These are phyloP conservation scores for Salix dunnii DNA, from an alignment of 345 rosid genomes.

Conservation along the genomic window DNA sequence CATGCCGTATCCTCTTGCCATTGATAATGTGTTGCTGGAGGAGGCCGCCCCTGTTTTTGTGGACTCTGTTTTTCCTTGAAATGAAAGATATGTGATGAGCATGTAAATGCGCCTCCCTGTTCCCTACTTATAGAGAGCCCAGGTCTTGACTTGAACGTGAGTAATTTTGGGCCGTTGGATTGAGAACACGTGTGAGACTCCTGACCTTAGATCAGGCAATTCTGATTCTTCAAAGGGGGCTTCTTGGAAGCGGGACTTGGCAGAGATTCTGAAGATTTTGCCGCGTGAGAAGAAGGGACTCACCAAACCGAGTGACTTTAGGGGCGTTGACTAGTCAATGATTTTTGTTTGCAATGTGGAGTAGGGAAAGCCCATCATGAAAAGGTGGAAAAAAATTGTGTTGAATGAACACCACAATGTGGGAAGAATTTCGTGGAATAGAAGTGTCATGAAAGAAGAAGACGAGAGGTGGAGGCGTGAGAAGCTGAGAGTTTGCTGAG, in stretches of 20 bases:
- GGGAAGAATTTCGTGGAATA: background rate
- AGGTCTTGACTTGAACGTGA: background rate
- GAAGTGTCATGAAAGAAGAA: background rate
- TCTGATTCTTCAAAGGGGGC: slow-evolving; percentile 4
- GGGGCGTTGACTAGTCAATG: slow-evolving; percentile 1
- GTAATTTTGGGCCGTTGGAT: slow-evolving; percentile 12
- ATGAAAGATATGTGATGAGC: background rate
- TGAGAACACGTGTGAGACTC: slow-evolving; percentile 8
- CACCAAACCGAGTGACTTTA: slow-evolving; percentile 21
- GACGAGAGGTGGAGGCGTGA: background rate
- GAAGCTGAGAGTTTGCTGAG: background rate
- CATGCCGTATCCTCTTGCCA: slow-evolving; percentile 21
- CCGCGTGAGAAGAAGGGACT: slow-evolving; percentile 21
- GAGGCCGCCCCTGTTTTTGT: slow-evolving; percentile 35
- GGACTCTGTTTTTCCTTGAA: background rate
- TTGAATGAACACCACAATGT: background rate
- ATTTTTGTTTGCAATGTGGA: background rate
- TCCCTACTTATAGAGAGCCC: slow-evolving; percentile 15
- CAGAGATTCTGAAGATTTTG: slow-evolving; percentile 3
- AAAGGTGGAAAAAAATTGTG: background rate
- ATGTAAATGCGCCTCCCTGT: background rate
- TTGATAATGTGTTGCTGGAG: slow-evolving; percentile 27
- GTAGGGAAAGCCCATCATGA: background rate
- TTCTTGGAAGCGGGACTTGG: slow-evolving; percentile 4
- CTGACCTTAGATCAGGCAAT: background rate